phyloP scores from a whole-genome alignment of 805 yeast species.

The Nakazawaea holstii region DNA sequence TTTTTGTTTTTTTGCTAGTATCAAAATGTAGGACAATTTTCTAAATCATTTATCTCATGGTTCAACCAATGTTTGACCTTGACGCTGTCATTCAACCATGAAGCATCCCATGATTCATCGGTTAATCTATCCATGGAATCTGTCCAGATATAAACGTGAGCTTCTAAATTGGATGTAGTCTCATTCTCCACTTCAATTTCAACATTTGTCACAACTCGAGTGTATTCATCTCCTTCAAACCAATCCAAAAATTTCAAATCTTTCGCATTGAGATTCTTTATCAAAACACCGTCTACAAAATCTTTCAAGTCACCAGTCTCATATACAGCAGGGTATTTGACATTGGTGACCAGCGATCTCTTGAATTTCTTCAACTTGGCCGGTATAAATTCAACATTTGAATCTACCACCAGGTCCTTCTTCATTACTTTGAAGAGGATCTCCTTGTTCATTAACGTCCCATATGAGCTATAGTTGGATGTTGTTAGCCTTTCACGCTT shows the following conservation, averaged over 20 bases:
- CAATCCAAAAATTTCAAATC: conserved; percentile 16
- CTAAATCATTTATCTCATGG: conserved; percentile 14
- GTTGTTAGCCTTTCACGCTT: not conserved
- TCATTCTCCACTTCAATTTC: not conserved
- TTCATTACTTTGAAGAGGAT: conserved; percentile 11
- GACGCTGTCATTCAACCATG: conserved; percentile 11
- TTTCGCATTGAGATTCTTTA: conserved; percentile 11
- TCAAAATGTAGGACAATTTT: conserved; percentile 11
- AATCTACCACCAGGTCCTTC: not conserved
- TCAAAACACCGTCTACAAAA: conserved; percentile 15
- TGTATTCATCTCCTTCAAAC: conserved; percentile 21
- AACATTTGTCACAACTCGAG: conserved; percentile 13
- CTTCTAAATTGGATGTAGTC: conserved; percentile 3
- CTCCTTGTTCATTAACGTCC: conserved; percentile 10
- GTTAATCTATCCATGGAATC: conserved; percentile 11
- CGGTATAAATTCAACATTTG: conserved; percentile 8
- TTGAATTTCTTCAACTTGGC: conserved; percentile 14
- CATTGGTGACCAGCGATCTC: conserved; percentile 14
- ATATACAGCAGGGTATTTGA: conserved; percentile 15
- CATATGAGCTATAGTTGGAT: conserved; percentile 3
- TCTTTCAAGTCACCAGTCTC: not conserved
- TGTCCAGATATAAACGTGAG: conserved; percentile 16
- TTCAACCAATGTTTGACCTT: conserved; percentile 16
- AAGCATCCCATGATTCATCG: conserved; percentile 18
- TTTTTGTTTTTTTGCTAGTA: not conserved